Evolutionary conservation across 1,139 yeast genomes (phyloP), one percentile per base, ranked within the genome.

Genomic region (Candida dubliniensis): DNA sequence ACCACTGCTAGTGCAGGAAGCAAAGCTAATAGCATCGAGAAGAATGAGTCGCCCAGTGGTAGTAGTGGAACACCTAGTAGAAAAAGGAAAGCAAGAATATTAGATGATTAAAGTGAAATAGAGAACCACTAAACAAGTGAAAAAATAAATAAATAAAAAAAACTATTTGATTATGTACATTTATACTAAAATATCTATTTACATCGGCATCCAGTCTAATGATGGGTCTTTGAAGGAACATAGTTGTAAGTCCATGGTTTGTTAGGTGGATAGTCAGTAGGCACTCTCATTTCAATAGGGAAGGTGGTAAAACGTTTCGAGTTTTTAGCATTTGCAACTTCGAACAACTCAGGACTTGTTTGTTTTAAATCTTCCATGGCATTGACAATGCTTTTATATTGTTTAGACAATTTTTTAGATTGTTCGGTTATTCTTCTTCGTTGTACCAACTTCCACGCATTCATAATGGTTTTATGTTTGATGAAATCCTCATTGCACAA

Each of bases 181-280:
- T 36, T 34, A 6, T 27, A 29, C 14, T 26, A 29, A 13, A 27
- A 36, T 8, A 27, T 30, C 40, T 37, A 43, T 43, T 37, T 63
- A 41, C 40, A 41, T 13, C 8, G 2, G 27, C 9, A 12, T 5
- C 26, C 14, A 26, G 46, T 43, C 36, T 47, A 45, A 45, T 38
- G 12, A 29, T 10, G 12, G n/a, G 25, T 46, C 54, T 39, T 33
- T 37, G 33, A 18, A 37, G 56, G 54, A 27, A 49, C 59, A 57
- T 71, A 87, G 53, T 84, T 81, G 58, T 81, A 79, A 47, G 83
- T 81, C 97, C 98, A 91, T 26, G 88, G 76, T 50, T 79, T 76
- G 57, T 80, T 82, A 34, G 98, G 86, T n/a, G 99, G 99, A 50
- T 74, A 88, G 45, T 90, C 95, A 1, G 96, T 87, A 30, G 99